phyloP scores from a whole-genome alignment of 1,284 basidiomycete species.

The Phellopilus nigrolimitatus region DNA sequence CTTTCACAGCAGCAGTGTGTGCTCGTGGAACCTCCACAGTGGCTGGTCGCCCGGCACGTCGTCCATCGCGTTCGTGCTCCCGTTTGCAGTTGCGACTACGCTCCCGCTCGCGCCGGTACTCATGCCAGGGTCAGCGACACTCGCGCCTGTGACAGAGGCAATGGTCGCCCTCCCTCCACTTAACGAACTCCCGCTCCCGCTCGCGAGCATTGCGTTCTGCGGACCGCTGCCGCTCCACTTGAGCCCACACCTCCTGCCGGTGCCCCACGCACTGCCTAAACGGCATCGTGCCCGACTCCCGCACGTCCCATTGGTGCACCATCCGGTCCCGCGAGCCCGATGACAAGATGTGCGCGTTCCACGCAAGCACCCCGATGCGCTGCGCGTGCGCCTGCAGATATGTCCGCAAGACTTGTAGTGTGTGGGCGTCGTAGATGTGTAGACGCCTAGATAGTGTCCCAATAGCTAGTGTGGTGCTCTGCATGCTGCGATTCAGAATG shows the following conservation, averaged over 20 bases:
- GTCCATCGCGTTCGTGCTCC: constrained; percentile 24
- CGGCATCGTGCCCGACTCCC: constrained; percentile 64
- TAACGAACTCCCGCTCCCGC: too few species aligned
- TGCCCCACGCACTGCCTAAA: constrained; percentile 80
- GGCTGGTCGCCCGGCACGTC: constrained; percentile 57
- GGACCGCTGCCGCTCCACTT: constrained; percentile 76
- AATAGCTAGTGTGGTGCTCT: constrained; percentile 87
- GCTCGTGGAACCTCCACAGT: constrained; percentile 92
- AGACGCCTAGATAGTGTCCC: constrained; percentile 86
- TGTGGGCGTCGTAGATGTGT: constrained; percentile 93
- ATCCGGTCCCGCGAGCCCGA: constrained; percentile 90
- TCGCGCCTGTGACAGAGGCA: too few species aligned
- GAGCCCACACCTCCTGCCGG: constrained; percentile 93
- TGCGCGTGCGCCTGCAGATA: constrained; percentile 86
- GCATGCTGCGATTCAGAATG: constrained; percentile 1
- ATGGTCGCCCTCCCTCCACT: too few species aligned
- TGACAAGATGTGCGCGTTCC: constrained; percentile 86
- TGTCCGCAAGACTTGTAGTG: constrained; percentile 72
- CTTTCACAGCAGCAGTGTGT: constrained; percentile 97
- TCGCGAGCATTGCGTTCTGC: constrained; percentile 74
- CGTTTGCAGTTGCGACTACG: too few species aligned
- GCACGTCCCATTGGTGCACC: constrained; percentile 91
- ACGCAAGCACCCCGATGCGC: constrained; percentile 90
- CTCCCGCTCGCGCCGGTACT: constrained; percentile 25
- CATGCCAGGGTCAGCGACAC: constrained; percentile 39